Conservation (phyloP, 306 rosid species). For the Prunus davidiana region DNA sequence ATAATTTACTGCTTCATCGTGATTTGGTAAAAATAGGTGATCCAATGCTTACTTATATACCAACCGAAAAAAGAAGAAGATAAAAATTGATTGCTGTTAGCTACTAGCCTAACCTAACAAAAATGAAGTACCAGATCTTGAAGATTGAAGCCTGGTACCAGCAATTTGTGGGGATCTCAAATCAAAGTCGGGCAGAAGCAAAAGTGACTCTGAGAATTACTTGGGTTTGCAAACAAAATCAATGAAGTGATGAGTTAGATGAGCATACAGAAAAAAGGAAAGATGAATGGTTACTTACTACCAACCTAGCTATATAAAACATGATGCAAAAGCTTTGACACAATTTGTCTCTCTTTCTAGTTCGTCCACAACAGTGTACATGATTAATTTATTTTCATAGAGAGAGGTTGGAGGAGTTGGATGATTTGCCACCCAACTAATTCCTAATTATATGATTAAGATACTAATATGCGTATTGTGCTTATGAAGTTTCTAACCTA, state of each 20-base stretch:
- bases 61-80: background rate
- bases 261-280: background rate
- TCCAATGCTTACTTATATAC: background rate
- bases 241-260: background rate
- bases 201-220: background rate
- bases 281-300: background rate
- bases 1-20: background rate
- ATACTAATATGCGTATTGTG: background rate
- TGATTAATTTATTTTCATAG: background rate
- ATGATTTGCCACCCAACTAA: background rate
- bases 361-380: background rate
- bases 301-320: background rate
- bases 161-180: background rate
- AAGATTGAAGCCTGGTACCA: background rate
- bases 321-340: background rate
- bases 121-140: background rate
- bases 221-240: background rate
- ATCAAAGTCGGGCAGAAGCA: background rate
- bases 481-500: background rate
- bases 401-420: background rate
- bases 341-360: background rate
- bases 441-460: background rate
- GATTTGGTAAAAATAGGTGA: background rate
- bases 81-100: background rate
- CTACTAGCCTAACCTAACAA: background rate